These are phyloP conservation scores for Xylariaceae sp. DNA, from an alignment of 2,329 filamentous ascomycete species.

Conservation along the genomic window DNA sequence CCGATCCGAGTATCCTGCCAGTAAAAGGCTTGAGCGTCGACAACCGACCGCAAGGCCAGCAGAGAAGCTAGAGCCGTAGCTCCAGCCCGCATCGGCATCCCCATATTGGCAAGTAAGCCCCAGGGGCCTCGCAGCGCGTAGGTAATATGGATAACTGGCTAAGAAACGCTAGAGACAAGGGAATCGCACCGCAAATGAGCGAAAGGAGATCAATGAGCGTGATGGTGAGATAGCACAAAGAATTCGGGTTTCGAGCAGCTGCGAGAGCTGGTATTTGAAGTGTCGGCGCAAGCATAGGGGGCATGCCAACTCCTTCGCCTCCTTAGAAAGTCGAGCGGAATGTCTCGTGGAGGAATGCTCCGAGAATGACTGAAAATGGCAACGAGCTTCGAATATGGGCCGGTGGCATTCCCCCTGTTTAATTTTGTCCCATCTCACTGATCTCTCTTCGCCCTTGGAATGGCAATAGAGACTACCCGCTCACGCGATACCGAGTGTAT, in stretches of 20 bases:
- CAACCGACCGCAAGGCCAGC: constrained; percentile 17
- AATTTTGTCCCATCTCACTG: constrained; percentile 13
- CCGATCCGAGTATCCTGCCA: constrained; percentile 8
- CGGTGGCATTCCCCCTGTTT: constrained; percentile 14
- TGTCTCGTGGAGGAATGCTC: constrained; percentile 18
- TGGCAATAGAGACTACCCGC: constrained; percentile 23
- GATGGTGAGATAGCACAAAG: neutral
- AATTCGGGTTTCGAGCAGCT: neutral
- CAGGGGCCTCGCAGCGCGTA: neutral
- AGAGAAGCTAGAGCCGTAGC: constrained; percentile 20
- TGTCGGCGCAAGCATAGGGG: constrained; percentile 7
- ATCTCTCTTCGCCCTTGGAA: constrained; percentile 17
- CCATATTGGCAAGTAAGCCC: constrained; percentile 20
- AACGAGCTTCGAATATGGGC: neutral
- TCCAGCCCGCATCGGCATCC: constrained; percentile 13
- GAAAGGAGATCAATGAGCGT: constrained; percentile 12
- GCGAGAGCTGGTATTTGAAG: constrained; percentile 22
- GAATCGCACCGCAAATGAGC: constrained; percentile 2
- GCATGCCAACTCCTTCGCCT: constrained; percentile 2
- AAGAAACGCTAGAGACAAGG: neutral
- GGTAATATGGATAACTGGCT: neutral
- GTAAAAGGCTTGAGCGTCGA: constrained; percentile 18
- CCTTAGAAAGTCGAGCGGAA: constrained; percentile 1
- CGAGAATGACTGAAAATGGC: neutral
- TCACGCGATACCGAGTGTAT: neutral